A percentile compares a stretch with the other conserved stretches of the same genome.
Conservation (phyloP, 1,284 basidiomycete genomes). For the Trichosporon inkin region DNA sequence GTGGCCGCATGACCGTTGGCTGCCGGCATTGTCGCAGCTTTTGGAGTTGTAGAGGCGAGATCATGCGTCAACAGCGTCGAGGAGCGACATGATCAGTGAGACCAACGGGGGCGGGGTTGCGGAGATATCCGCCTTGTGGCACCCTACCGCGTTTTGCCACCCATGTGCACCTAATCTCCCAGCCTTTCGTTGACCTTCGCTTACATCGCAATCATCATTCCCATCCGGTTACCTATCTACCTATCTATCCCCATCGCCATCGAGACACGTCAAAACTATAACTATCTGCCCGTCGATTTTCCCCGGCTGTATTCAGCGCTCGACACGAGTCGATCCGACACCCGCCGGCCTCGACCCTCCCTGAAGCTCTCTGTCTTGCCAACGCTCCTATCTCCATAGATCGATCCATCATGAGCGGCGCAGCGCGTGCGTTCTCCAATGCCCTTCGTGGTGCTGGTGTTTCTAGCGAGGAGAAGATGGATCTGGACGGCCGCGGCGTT, state of each 20-base stretch:
- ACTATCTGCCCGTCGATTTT: background rate
- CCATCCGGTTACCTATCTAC: background rate
- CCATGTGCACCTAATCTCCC: background rate
- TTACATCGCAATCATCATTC: background rate
- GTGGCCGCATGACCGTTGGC: slow-evolving; percentile 21
- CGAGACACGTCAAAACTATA: too few relatives aligned
- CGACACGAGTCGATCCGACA: too few relatives aligned
- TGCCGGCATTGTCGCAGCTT: slow-evolving; percentile 7
- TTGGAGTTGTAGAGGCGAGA: background rate
- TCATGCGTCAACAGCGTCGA: background rate
- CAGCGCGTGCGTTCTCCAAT: background rate
- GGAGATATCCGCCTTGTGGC: slow-evolving; percentile 5
- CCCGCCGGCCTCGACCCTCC: background rate
- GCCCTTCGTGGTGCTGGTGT: slow-evolving; percentile 1
- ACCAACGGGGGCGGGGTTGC: slow-evolving; percentile 3
- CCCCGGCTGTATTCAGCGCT: too few relatives aligned
- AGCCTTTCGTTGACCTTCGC: background rate
- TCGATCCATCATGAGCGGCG: background rate
- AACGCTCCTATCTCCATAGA: background rate
- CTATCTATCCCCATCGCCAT: background rate
- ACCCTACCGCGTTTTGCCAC: background rate
- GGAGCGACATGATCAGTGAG: background rate
- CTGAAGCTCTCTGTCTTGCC: too few relatives aligned
- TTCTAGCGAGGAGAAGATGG: background rate
- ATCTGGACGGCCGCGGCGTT: slow-evolving; percentile 1